Conservation (phyloP, 2,329 filamentous ascomycete genomes). For the Aureobasidium lini region DNA sequence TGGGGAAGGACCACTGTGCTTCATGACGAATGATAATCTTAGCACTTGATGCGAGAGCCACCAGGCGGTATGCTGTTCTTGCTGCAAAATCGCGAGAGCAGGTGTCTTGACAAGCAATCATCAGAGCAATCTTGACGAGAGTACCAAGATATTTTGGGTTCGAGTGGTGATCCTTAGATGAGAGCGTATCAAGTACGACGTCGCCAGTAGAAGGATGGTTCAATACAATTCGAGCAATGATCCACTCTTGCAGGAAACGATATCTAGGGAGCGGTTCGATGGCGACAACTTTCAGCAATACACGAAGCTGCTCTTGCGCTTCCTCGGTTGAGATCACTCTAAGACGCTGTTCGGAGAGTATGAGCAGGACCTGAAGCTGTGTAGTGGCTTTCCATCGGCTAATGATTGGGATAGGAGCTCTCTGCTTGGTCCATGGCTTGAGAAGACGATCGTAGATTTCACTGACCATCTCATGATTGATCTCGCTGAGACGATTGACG, state of each 20-base stretch:
- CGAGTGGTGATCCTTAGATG: slow-evolving; percentile 36
- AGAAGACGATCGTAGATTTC: slow-evolving; percentile 30
- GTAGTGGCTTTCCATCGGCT: slow-evolving; percentile 42
- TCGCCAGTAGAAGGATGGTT: slow-evolving; percentile 26
- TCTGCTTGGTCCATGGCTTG: slow-evolving; percentile 38
- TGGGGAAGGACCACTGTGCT: slow-evolving; percentile 42
- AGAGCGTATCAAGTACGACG: slow-evolving; percentile 30
- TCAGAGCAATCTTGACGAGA: slow-evolving; percentile 40
- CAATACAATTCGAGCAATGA: slow-evolving; percentile 37
- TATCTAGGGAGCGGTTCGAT: slow-evolving; percentile 42
- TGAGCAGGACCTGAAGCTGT: slow-evolving; percentile 40
- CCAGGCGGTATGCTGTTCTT: slow-evolving; percentile 34
- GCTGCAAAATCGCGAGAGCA: slow-evolving; percentile 31
- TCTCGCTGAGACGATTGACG: slow-evolving; percentile 30
- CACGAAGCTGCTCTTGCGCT: slow-evolving; percentile 28
- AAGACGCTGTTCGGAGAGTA: slow-evolving; percentile 34
- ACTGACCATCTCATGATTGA: slow-evolving; percentile 21
- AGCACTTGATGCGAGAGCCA: slow-evolving; percentile 38
- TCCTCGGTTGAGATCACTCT: slow-evolving; percentile 16
- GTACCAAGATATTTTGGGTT: slow-evolving; percentile 42
- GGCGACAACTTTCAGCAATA: slow-evolving; percentile 34
- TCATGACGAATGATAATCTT: slow-evolving; percentile 48
- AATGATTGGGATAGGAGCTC: slow-evolving; percentile 35
- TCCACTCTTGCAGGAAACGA: slow-evolving; percentile 42
- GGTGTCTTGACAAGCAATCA: slow-evolving; percentile 32